Base-by-base conservation (phyloP, 352 stramenopile species). In the Paralagenidium karlingii region DNA sequence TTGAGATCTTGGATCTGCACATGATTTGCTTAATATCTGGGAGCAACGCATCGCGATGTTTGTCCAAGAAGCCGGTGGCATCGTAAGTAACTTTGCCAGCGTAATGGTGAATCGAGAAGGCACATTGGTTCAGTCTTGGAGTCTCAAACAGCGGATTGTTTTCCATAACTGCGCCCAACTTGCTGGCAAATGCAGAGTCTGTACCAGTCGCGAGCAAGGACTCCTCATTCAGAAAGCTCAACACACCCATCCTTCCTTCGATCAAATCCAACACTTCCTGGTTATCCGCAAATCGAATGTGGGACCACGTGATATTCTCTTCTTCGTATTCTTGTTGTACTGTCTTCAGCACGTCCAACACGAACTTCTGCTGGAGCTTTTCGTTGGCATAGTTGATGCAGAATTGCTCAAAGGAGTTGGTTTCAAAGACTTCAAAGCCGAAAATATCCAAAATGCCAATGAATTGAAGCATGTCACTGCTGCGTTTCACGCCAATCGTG, bases 361-460 rank as follows among this genome's bases (percentile, higher is more conserved):
- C 68, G 38, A 86, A 89, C 42, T 84, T 83, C 41, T 89, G 73
- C 48, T 96, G 84, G 28, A 96, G 45, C 49, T 94, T 95, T 47
- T 96, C 84, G 46, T 96, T 96, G 26, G 71, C 82, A 37, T 89
- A 96, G 55, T 96, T 96, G 57, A 96, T 96, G 55, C 84, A 96
- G 26, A 96, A 87, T 51, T 94, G 82, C 58, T 94, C 82, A 45
- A 92, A 95, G 42, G 80, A 85, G 52, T 96, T 96, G 11, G 74
- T 79, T 38, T 82, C 68, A 31, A 96, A 96, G 36, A 83, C 77
- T 54, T 96, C 85, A 49, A 96, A 96, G 8, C 85, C 85, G 34
- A 95, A 96, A 45, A 96, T 96, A 48, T 96, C 85, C 8, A 96
- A 51, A 48, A 96, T 91, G 7, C 88, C 85, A 40, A 97, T 96